Evolutionary conservation across 148 eudicot species (phyloP), one percentile per base, ranked within the genome.

Genomic region (Dianthus caryophyllus): DNA sequence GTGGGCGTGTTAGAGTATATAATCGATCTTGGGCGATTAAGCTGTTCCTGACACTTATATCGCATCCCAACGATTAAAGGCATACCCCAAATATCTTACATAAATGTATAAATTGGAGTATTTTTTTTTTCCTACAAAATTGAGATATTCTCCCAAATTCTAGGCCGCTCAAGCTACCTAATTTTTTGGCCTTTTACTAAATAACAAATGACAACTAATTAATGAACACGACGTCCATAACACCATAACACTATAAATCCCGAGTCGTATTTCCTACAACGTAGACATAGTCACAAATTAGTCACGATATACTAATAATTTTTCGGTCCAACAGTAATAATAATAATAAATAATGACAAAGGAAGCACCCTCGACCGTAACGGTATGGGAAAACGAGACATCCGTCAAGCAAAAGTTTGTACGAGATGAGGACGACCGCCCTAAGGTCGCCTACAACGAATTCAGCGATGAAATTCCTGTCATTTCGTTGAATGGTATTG

Each of bases 361-460:
- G 3, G 17, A 63, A 24, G 5, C 12, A 0, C 6, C 26, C 1
- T 38, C 46, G 39, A 63, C 66, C 17, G 51, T 63, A 14, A 44
- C 36, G 0, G 66, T 43, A 7, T 1, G 24, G 14, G 33, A 43
- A 44, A 36, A 44, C 21, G 66, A 43, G 0, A 63, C 43, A 24
- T 25, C 11, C 12, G 31, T 63, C 2, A 6, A 63, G 10, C 51
- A 63, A 63, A 75, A 64, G 5, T 87, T 84, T 74, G 73, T 87
- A 0, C 30, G 85, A 14, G 89, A 83, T 55, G 87, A 84, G 50
- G 93, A 87, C 36, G 89, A 87, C 72, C 79, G 89, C 52, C 89
- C 93, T 12, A 84, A 77, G 47, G 85, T 87, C n/a, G 82, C 89
- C 0, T 78, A 84, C 79, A 80, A 87, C 76, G 58, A 75, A 1